Evolutionary conservation across 2,329 filamentous ascomycete genomes (phyloP).

Genomic region (Colletotrichum sp.): DNA sequence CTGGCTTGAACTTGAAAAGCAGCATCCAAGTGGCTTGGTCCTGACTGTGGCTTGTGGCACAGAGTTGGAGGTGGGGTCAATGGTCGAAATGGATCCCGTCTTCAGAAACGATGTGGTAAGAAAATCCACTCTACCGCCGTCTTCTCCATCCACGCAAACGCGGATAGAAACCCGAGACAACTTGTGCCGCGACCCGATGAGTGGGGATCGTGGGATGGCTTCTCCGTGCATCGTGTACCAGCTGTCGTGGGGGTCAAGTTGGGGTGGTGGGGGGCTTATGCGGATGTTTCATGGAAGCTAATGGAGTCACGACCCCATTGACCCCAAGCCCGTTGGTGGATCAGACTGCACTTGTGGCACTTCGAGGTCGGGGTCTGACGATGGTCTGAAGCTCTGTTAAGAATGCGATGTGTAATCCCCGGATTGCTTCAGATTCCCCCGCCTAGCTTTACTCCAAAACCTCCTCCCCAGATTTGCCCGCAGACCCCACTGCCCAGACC

Average conservation of each 20-base stretch:
- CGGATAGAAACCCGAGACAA: neutral
- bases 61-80: neutral
- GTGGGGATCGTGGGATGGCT: neutral
- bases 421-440: neutral
- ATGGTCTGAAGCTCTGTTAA: neutral
- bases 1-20: neutral
- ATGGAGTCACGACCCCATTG: neutral
- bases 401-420: neutral
- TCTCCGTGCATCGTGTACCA: neutral
- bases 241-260: slow-evolving; percentile 1
- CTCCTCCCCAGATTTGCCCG: neutral
- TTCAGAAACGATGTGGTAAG: neutral
- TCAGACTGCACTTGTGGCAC: neutral
- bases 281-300: neutral
- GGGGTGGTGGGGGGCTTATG: neutral
- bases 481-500: neutral
- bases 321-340: neutral
- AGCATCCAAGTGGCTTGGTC: neutral
- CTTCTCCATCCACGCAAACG: neutral
- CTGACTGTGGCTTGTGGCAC: neutral
- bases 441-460: neutral
- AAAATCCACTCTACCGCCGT: neutral
- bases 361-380: neutral
- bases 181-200: neutral
- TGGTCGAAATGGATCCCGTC: neutral